Evolutionary conservation across 2,329 filamentous ascomycete genomes (phyloP), one percentile per base, ranked within the genome.

Genomic region (Ceratocystis ficicola): DNA sequence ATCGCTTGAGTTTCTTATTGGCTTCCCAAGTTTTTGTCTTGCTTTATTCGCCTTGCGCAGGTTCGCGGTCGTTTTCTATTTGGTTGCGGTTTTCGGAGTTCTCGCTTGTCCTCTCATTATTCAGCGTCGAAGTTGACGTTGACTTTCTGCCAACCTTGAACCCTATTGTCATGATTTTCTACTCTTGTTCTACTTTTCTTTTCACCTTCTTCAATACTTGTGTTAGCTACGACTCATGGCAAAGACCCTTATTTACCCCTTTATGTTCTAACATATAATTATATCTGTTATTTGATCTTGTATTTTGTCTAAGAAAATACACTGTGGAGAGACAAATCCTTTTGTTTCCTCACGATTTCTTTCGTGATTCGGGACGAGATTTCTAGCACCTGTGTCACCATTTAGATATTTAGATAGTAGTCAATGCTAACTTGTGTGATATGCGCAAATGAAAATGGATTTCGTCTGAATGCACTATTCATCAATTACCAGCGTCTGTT

Each of bases 391-490:
- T 59, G 20, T 17, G 28, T 28, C 17, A 20, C 55, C 55, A 32
- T 59, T 59, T 59, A 59, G 55, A 59, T 59, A 59, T 59, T 59
- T 59, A 59, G 55, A 59, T 59, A 59, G 28, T 59, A 59, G 30
- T 36, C 15, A 59, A 59, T 36, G 30, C 28, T 30, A 32, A 52
- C 28, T 59, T 59, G 55, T n/a, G 55, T 36, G 28, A 36, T 59
- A 59, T 36, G 55, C 55, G 17, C 20, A 64, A 50, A 20, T 12
- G 20, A 44, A 50, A n/a, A 20, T 1, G 10, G 15, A n/a, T 59
- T 55, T 0, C 55, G n/a, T 15, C 30, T 20, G 30, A 8, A n/a
- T 52, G 48, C 15, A 36, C n/a, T 5, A 20, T 20, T 3, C 55
- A 20, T 59, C 5, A 59, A 10, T 12, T n/a, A 10, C 32, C 32